Conservation (phyloP, 2,329 filamentous ascomycete genomes). For the Sporothrix euskadiensis region DNA sequence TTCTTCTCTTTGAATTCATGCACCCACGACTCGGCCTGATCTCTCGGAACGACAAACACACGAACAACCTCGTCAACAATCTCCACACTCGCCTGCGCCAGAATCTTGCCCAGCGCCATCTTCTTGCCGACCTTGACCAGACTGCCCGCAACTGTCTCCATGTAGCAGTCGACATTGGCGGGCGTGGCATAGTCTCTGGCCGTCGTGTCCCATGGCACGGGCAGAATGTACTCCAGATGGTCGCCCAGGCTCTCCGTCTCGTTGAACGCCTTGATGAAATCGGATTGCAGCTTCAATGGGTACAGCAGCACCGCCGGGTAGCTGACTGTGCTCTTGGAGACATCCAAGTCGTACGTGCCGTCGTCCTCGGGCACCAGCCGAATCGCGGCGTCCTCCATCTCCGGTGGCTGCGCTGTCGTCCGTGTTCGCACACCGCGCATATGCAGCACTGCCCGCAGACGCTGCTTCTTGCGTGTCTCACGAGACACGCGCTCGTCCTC, state of each 20-base stretch:
- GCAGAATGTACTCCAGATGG: conserved; percentile 83
- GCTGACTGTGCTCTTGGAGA: conserved; percentile 68
- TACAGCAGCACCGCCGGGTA: conserved; percentile 86
- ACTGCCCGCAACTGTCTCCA: conserved; percentile 78
- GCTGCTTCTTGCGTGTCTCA: conserved; percentile 56
- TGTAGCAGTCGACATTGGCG: conserved; percentile 76
- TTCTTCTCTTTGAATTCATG: conserved; percentile 79
- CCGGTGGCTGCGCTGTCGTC: conserved; percentile 69
- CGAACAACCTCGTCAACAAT: conserved; percentile 82
- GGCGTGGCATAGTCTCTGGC: conserved; percentile 67
- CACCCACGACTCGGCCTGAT: conserved; percentile 72
- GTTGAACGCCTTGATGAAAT: conserved; percentile 85
- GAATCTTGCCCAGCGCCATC: conserved; percentile 70
- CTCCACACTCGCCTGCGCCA: conserved; percentile 73
- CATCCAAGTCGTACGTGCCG: conserved; percentile 59
- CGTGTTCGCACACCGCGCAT: conserved; percentile 70
- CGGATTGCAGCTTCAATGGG: conserved; percentile 75
- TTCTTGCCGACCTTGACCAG: conserved; percentile 90
- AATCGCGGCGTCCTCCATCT: conserved; percentile 82
- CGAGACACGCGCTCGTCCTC: conserved; percentile 58
- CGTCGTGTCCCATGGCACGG: conserved; percentile 77
- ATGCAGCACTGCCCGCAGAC: conserved; percentile 65
- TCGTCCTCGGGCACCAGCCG: conserved; percentile 57
- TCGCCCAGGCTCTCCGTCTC: conserved; percentile 74
- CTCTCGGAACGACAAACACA: conserved; percentile 78